Evolutionary conservation across 139 green algal genomes (phyloP), one percentile per base, ranked within the genome.

Genomic region (Chlamydomonas schloesseri): DNA sequence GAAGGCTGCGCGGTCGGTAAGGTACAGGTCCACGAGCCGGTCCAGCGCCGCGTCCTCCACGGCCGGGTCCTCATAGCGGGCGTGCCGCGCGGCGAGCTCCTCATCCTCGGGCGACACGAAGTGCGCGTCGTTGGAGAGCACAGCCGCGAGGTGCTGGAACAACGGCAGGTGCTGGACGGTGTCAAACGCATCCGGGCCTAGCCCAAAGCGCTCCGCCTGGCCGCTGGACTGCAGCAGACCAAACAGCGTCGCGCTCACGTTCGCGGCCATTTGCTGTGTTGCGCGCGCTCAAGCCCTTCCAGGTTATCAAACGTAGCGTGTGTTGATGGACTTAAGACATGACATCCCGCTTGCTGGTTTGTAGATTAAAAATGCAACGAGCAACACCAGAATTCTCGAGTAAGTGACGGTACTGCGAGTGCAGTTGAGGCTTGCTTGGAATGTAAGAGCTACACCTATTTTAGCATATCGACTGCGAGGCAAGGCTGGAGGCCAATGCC

Each of bases 31-130:
- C n/a, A 77, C 11, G 3, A 85, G 65, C 31, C 69, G 31, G 17
- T 70, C 37, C 11, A 85, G 17, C n/a, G 76, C 67, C 24, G 47
- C 17, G 15, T 76, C 79, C 3, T 50, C 47, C 47, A 76, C 13
- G 3, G 46, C 31, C 0, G 42, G 79, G n/a, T 76, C 36, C 20
- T 55, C 72, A 33, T 85, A 85, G 29, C 11, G 37, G 9, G 1
- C 1, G 46, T 76, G 37, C 37, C 33, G 20, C 50, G 76, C 65
- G 20, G 79, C 79, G n/a, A 85, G 31, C 33, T 76, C 79, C 6
- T 33, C 67, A 18, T 77, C 47, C 11, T 85, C 47, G 0, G 67
- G 65, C 31, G 21, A 58, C 11, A 85, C 47, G 18, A 58, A 85
- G 33, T 85, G 29, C 18, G 58, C 79, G 9, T 85, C 47, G 5